A percentile compares a stretch with the other conserved stretches of the same genome.
phyloP scores from a whole-genome alignment of 78 protist genomes.

The Chrysochromulina tobinii region DNA sequence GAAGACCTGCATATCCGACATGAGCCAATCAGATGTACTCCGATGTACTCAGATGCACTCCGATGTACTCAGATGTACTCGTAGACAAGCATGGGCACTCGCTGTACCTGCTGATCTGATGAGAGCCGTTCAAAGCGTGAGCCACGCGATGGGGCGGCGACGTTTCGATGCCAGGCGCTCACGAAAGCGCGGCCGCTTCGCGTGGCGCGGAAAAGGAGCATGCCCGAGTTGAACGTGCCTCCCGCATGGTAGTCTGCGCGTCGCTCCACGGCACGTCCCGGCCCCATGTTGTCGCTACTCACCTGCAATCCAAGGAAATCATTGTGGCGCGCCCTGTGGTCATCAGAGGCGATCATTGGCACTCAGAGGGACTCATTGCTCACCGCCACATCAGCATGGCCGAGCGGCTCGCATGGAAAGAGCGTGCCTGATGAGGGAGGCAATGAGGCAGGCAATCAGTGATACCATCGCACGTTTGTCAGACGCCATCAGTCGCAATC shows the following conservation, averaged over 20 bases:
- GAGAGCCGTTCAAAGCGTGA: neutral
- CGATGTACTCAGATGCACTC: too few species aligned
- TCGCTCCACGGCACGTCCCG: neutral
- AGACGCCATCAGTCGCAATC: too few species aligned
- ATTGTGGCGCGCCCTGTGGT: too few species aligned
- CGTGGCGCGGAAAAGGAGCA: neutral
- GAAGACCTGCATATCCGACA: neutral
- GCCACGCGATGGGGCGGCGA: neutral
- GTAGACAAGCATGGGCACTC: too few species aligned
- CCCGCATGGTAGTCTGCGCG: neutral
- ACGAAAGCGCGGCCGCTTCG: neutral
- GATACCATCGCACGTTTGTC: too few species aligned
- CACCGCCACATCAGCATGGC: neutral
- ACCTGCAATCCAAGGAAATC: neutral
- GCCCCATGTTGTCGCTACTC: neutral
- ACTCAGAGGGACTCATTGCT: neutral
- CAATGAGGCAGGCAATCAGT: too few species aligned
- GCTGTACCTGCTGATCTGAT: neutral
- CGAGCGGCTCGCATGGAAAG: neutral
- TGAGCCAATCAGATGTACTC: too few species aligned
- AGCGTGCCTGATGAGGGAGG: too few species aligned
- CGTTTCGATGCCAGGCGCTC: neutral
- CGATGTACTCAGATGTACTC: too few species aligned
- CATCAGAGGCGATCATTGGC: too few species aligned
- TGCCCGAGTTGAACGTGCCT: constrained; percentile 18